These are phyloP conservation scores for Passiflora organensis DNA, from an alignment of 345 rosid species.

Conservation along the genomic window DNA sequence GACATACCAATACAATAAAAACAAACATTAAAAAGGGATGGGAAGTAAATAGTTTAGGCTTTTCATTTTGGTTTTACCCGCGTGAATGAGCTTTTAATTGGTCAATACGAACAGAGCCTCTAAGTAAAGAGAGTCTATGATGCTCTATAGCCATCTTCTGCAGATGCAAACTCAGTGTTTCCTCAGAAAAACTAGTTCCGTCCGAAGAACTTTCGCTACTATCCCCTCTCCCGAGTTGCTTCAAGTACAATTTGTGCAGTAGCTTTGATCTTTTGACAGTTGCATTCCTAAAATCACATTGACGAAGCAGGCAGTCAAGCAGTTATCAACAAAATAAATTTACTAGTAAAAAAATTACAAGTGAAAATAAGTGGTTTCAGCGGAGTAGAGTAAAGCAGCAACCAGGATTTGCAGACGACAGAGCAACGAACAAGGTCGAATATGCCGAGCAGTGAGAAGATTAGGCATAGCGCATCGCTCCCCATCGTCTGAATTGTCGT, in stretches of 20 bases:
- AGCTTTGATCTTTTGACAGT: conserved; percentile 47
- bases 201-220: conserved; percentile 7
- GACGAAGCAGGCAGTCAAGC: too few species aligned
- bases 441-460: conserved; percentile 69
- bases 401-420: conserved; percentile 81
- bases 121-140: conserved; percentile 46
- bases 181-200: conserved; percentile 25
- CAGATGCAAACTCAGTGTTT: conserved; percentile 32
- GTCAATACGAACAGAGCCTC: conserved; percentile 47
- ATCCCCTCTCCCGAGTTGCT: conserved; percentile 20
- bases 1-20: neutral
- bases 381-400: neutral
- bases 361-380: neutral
- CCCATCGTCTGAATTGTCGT: conserved; percentile 40
- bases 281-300: conserved; percentile 53
- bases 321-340: neutral
- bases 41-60: neutral
- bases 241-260: conserved; percentile 43
- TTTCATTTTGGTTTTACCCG: conserved; percentile 33
- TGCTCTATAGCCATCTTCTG: conserved; percentile 61
- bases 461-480: conserved; percentile 48
- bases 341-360: too few species aligned
- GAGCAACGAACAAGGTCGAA: conserved; percentile 77
- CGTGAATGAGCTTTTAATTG: conserved; percentile 79
- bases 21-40: neutral